Percentiles rank a stretch among this genome's conserved stretches.
Evolutionary conservation across 768 basidiomycete species (phyloP).

Genomic region (Suillus placidus): DNA sequence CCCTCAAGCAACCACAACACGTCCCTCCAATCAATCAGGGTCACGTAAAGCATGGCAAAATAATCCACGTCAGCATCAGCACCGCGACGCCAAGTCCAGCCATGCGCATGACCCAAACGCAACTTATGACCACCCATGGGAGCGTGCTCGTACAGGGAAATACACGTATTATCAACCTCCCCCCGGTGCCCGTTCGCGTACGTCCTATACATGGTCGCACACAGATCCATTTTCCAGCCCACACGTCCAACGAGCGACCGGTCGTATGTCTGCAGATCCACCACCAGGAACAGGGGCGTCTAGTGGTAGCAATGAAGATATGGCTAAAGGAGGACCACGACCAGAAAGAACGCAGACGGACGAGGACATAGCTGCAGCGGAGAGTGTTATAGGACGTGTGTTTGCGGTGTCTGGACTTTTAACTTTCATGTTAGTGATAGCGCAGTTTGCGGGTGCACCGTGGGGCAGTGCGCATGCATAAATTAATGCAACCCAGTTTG

Average conservation of each 20-base stretch:
- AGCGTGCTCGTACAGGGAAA: constrained; percentile 12
- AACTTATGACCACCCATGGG: constrained; percentile 16
- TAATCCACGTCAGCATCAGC: constrained; percentile 15
- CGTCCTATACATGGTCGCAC: constrained; percentile 9
- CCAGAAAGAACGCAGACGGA: constrained; percentile 17
- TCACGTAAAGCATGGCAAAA: constrained; percentile 30
- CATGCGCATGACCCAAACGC: constrained; percentile 14
- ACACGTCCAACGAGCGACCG: constrained; percentile 32
- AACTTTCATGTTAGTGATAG: constrained; percentile 28
- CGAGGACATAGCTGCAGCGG: constrained; percentile 25
- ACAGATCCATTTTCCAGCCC: constrained; percentile 28
- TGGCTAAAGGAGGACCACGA: not conserved
- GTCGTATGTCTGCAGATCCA: constrained; percentile 16
- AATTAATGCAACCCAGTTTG: not conserved
- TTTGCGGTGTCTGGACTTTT: constrained; percentile 33
- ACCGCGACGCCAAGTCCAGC: constrained; percentile 15
- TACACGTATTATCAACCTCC: constrained; percentile 10
- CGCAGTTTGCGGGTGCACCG: constrained; percentile 13
- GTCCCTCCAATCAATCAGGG: constrained; percentile 28
- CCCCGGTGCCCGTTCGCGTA: constrained; percentile 1
- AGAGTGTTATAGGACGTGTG: constrained; percentile 29
- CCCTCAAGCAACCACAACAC: constrained; percentile 33
- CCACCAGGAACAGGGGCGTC: not conserved
- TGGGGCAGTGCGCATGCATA: constrained; percentile 9
- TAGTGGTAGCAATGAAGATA: constrained; percentile 9